Percentiles rank a stretch among this genome's conserved stretches.
These are phyloP conservation scores for Paraconiothyrium brasiliense DNA, from an alignment of 2,329 filamentous ascomycete species.

Conservation along the genomic window DNA sequence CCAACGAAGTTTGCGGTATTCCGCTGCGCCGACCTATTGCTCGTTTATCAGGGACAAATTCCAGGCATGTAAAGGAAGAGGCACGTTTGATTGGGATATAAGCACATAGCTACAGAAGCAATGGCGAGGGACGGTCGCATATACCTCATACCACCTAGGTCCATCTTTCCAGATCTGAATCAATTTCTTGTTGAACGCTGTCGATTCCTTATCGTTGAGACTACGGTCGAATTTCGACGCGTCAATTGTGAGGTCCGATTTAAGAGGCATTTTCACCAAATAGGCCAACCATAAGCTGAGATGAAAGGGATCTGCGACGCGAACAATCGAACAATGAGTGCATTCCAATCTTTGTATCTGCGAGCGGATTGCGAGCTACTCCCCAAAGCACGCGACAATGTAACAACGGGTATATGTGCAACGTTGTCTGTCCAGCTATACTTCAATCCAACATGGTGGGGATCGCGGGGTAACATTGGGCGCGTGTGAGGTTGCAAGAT, in stretches of 20 bases:
- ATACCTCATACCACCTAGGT: slow-evolving; percentile 63
- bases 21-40: slow-evolving; percentile 60
- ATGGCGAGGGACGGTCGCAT: background rate
- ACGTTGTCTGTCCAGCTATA: background rate
- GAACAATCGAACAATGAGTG: background rate
- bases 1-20: slow-evolving; percentile 64
- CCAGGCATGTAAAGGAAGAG: background rate
- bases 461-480: slow-evolving; percentile 31
- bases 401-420: slow-evolving; percentile 1
- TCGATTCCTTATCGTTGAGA: slow-evolving; percentile 52
- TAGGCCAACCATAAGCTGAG: background rate
- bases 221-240: slow-evolving; percentile 55
- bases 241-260: slow-evolving; percentile 54
- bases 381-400: background rate
- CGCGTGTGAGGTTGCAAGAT: slow-evolving; percentile 8
- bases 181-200: slow-evolving; percentile 56
- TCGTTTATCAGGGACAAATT: background rate
- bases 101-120: too few species aligned
- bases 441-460: slow-evolving; percentile 21
- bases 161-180: slow-evolving; percentile 54
- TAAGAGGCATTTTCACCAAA: slow-evolving; percentile 36
- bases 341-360: too few species aligned
- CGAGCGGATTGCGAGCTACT: too few species aligned
- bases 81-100: background rate
- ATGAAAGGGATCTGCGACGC: background rate